Percentiles rank a stretch among this genome's conserved stretches.
phyloP scores from a whole-genome alignment of 177 flowering plant species.

The Vitis hybrid region DNA sequence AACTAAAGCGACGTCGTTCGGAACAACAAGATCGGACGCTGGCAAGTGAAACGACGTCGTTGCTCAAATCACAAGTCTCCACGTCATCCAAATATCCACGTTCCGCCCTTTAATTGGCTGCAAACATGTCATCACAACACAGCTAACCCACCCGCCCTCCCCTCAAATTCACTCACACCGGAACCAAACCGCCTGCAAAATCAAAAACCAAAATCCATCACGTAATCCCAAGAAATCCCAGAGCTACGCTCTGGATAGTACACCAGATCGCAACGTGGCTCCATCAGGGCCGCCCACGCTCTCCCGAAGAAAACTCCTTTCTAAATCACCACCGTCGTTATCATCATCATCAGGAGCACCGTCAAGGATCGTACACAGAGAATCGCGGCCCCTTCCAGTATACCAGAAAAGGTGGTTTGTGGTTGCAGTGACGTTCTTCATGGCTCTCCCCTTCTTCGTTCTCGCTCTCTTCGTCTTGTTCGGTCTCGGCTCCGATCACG shows the following conservation, averaged over 20 bases:
- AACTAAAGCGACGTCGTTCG: too few species aligned
- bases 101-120: slow-evolving; percentile 12
- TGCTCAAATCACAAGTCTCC: slow-evolving; percentile 12
- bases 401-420: slow-evolving; percentile 82
- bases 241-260: slow-evolving; percentile 10
- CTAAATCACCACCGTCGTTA: slow-evolving; percentile 23
- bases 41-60: too few species aligned
- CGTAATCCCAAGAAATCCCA: not conserved
- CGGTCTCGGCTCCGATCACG: slow-evolving; percentile 54
- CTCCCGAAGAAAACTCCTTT: slow-evolving; percentile 46
- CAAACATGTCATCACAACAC: slow-evolving; percentile 10
- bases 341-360: slow-evolving; percentile 24
- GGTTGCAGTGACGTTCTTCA: slow-evolving; percentile 42
- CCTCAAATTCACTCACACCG: not conserved
- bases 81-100: slow-evolving; percentile 13
- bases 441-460: slow-evolving; percentile 74
- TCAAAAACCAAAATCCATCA: not conserved
- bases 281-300: slow-evolving; percentile 47
- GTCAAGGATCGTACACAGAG: slow-evolving; percentile 48
- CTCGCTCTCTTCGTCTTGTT: slow-evolving; percentile 72
- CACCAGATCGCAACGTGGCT: slow-evolving; percentile 64
- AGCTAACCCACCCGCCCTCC: not conserved
- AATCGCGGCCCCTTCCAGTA: slow-evolving; percentile 28
- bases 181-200: not conserved
- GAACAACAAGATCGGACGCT: too few species aligned